These are phyloP conservation scores for Arthrobotrys pseudoclavata DNA, from an alignment of 2,329 filamentous ascomycete genomes.

Conservation along the genomic window DNA sequence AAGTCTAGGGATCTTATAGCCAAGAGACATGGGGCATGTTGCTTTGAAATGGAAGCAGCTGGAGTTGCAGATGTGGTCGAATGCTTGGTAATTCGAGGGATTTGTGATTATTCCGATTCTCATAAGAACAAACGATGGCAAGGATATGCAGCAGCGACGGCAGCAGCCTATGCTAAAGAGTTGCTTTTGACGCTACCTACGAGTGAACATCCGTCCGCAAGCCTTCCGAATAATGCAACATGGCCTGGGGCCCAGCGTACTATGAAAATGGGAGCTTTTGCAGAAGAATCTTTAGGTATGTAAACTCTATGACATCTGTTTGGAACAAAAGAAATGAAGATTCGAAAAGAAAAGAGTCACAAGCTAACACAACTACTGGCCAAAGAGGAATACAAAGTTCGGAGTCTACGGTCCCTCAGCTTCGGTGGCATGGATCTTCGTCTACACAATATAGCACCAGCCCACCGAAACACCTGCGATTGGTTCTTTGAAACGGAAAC, in stretches of 20 bases:
- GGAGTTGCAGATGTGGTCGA: conserved; percentile 21
- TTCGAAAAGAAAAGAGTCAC: background rate
- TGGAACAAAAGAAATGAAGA: background rate
- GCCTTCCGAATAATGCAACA: background rate
- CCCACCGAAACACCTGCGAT: conserved; percentile 60
- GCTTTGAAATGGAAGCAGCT: conserved; percentile 48
- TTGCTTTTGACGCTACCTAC: conserved; percentile 17
- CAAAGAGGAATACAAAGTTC: background rate
- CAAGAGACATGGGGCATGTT: conserved; percentile 10
- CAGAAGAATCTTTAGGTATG: background rate
- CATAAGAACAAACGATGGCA: conserved; percentile 39
- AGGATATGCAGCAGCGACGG: conserved; percentile 28
- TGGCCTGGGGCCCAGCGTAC: no score
- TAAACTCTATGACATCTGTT: background rate
- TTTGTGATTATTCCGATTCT: conserved; percentile 37
- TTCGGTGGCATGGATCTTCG: conserved; percentile 60
- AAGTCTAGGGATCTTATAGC: conserved; percentile 8
- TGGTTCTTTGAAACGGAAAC: conserved; percentile 61
- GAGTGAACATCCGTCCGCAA: background rate
- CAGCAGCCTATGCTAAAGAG: conserved; percentile 37
- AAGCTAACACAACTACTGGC: background rate
- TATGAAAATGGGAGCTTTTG: background rate
- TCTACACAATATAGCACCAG: conserved; percentile 47
- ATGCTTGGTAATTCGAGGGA: conserved; percentile 23
- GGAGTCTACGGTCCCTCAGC: background rate